Base-by-base conservation (phyloP, 108 stramenopile species). In the Mayamaea pseudoterrestris region DNA sequence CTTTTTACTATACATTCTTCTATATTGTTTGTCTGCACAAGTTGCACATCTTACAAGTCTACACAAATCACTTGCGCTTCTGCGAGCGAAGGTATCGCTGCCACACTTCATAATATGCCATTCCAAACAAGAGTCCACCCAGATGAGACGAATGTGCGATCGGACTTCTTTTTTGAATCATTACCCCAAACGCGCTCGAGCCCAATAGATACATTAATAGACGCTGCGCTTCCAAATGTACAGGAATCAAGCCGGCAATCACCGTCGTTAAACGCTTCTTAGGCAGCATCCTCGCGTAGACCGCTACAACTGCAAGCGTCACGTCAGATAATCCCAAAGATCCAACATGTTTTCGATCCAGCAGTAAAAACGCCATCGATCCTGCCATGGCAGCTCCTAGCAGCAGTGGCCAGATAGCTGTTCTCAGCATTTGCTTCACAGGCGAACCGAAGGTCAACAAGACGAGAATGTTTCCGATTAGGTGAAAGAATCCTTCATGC, bases 41-140 rank as follows among this genome's bases (percentile, higher is more conserved):
- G n/a, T n/a, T n/a, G n/a, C n/a, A n/a, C n/a, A n/a, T n/a, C n/a
- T n/a, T n/a, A n/a, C n/a, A n/a, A n/a, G n/a, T n/a, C n/a, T n/a
- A n/a, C n/a, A n/a, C n/a, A n/a, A n/a, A n/a, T n/a, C n/a, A n/a
- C n/a, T n/a, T n/a, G n/a, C n/a, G n/a, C n/a, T n/a, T n/a, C n/a
- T n/a, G n/a, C n/a, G n/a, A n/a, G n/a, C n/a, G n/a, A n/a, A n/a
- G n/a, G n/a, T n/a, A n/a, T n/a, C 73, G 53, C 21, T 63, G 25
- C 54, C 73, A 72, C 9, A 63, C 12, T 57, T 80, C 76, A 39
- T 74, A 74, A 51, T 74, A 80, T 28, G 58, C 39, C 12, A 64
- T 34, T 11, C 86, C 86, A 61, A 73, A 89, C 29, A 79, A 2
- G 23, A 89, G 37, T 34, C 86, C 86, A 8, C 76, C 81, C 50